These are phyloP conservation scores for Piper longum DNA, from an alignment of 164 flowering plant genomes.

Conservation along the genomic window DNA sequence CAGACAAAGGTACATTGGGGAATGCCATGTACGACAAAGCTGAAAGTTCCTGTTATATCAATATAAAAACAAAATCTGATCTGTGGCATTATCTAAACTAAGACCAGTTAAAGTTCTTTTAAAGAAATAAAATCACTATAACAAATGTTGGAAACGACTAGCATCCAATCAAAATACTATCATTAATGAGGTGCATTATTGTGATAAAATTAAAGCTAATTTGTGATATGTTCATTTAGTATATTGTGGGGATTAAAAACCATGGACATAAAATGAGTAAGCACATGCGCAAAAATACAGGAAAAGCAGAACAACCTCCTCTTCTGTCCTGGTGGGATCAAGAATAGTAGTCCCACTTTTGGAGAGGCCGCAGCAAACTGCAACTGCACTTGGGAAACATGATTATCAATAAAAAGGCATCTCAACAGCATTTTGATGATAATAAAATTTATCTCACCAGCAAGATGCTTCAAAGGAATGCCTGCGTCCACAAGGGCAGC, in stretches of 20 bases:
- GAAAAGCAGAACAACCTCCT: constrained; percentile 39
- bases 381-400: constrained; percentile 33
- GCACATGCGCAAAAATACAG: too few species aligned
- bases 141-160: too few species aligned
- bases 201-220: too few species aligned
- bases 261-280: too few species aligned
- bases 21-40: constrained; percentile 70
- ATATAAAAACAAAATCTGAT: too few species aligned
- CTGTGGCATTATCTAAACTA: too few species aligned
- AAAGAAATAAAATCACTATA: too few species aligned
- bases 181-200: too few species aligned
- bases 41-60: constrained; percentile 48
- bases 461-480: constrained; percentile 79
- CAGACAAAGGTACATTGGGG: constrained; percentile 47
- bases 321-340: constrained; percentile 84
- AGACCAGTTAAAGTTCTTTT: too few species aligned
- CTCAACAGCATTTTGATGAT: not conserved
- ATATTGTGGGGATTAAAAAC: too few species aligned
- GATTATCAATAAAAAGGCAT: not conserved
- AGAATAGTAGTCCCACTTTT: constrained; percentile 42
- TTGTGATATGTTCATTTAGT: too few species aligned
- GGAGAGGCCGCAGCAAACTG: constrained; percentile 64
- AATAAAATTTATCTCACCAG: constrained; percentile 38
- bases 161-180: too few species aligned
- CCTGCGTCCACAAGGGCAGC: constrained; percentile 96